Base-by-base conservation (phyloP, 805 yeast species). In the Metschnikowia dekortorum region DNA sequence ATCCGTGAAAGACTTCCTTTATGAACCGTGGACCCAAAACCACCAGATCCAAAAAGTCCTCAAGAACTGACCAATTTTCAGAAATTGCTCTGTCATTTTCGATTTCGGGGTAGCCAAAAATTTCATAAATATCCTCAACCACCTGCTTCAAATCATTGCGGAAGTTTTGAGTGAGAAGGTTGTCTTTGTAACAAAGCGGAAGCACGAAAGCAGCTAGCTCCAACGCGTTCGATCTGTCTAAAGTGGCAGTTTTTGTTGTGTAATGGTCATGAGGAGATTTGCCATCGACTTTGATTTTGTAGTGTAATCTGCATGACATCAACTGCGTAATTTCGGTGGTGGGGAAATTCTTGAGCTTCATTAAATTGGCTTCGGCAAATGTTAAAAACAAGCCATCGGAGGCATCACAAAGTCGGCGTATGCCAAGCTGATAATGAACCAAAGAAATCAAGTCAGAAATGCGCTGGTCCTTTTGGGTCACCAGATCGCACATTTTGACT, bases 241-340 rank as follows among this genome's bases (percentile, higher is more conserved):
- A 56, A 13, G 58, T 60, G 2, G 62, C 65, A 13, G 56, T 56
- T 31, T 53, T 50, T n/a, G 65, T 66, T 37, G 75, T 64, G 37
- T 64, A 74, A 60, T 92, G 98, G 53, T 89, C 86, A 38, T 73
- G 77, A 0, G 94, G 89, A 2, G 73, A 73, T 53, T 81, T 82
- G 14, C 74, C 73, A 11, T 84, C 89, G 9, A 81, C 72, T 1
- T 83, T 70, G 3, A 90, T 70, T 2, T 72, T 67, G 46, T 88
- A 75, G 41, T 89, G 95, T 59, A 85, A 89, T 8, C 87, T 76
- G 63, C 99, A 94, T 54, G 82, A 75, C 22, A 94, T 67, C 33
- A 89, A 75, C 60, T 92, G 98, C 8, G 89, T 76, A 43, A 92
- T 64, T 41, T 89, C 94, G 8, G 74, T 73, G 42, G 86, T 91